Base-by-base conservation (phyloP, 106 monocot species). In the Apostasia ramifera region DNA sequence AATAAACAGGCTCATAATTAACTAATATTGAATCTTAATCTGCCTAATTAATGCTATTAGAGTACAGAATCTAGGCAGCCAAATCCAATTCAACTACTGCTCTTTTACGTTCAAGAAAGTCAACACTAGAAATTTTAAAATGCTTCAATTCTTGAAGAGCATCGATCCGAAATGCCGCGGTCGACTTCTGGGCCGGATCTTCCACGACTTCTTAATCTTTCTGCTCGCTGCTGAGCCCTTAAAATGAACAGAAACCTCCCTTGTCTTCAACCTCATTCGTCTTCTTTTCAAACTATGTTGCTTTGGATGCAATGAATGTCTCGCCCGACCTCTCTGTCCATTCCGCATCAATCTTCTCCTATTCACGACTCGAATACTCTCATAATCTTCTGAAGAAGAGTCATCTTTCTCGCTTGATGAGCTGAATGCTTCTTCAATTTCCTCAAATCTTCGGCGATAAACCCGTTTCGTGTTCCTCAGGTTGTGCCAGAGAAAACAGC, bases 401-500 rank as follows among this genome's bases (percentile, higher is more conserved):
- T 62, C 53, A n/a, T 71, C 66, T 43, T 84, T 58, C 7, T 53
- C 57, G 41, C 66, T 61, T 5, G 73, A 76, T 2, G 77, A 79
- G 48, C 82, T 79, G 70, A 61, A 78, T 41, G 78, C 93, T 63
- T 84, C 79, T 82, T 93, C 93, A 39, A 86, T 61, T 66, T 84
- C 84, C 62, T 83, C 55, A 37, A 70, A 74, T 40, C 74, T 75
- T 39, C 53, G 76, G 37, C 77, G 81, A 11, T 89, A 66, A 2
- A 80, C 84, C 8, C 89, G 74, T 47, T 84, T 86, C 0, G 89
- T 82, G 66, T 82, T 80, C 70, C 72, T 89, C 37, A 89, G 51
- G 56, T 93, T 93, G 78, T 84, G 79, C 86, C 86, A 93, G n/a
- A 89, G 63, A 47, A 93, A 86, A 51, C 82, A 89, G 44, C 62